Base-by-base conservation (phyloP, 73 alveolate species). In the Paramecium octaurelia region DNA sequence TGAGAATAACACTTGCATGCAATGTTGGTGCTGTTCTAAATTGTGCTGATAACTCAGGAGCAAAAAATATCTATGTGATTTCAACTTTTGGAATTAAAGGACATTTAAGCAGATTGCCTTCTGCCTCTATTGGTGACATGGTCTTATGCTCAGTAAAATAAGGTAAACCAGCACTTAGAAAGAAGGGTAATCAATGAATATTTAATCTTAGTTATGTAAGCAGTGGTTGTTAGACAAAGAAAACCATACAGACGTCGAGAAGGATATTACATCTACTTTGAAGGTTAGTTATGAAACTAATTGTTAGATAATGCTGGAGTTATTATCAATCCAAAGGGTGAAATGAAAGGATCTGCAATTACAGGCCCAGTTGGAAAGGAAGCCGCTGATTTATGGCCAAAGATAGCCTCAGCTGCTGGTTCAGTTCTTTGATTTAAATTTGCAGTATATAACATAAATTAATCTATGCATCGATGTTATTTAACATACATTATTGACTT, bases 271-370 rank as follows among this genome's bases (percentile, higher is more conserved):
- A 95, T 98, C 86, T 97, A 97, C 96, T 98, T 98, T 95, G 99
- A 98, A 96, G 98, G 96, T 93, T n/a, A 20, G 35, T 7, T 68
- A 18, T 54, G 11, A 3, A 54, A 54, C 8, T 54, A n/a, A 54
- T 54, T 54, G 2, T 36, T 8, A 87, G 99, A 97, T 89, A 98
- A 97, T 92, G 99, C 99, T 23, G 99, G 99, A 71, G 99, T 98
- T 76, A 98, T 98, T 71, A 99, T 97, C 84, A 97, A 97, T 93
- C 98, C 97, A 92, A 98, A 98, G 97, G 99, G 99, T 43, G 99
- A 98, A 96, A 98, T 98, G 99, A 98, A 98, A 96, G 99, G 99
- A 59, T 96, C 99, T 14, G 98, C 99, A 40, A 97, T 98, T 95
- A 93, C 97, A 44, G 98, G 99, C 44, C 98, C 99, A 68, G 97